Base-by-base conservation (phyloP, 78 protist species). In the Cyanophora paradoxa region DNA sequence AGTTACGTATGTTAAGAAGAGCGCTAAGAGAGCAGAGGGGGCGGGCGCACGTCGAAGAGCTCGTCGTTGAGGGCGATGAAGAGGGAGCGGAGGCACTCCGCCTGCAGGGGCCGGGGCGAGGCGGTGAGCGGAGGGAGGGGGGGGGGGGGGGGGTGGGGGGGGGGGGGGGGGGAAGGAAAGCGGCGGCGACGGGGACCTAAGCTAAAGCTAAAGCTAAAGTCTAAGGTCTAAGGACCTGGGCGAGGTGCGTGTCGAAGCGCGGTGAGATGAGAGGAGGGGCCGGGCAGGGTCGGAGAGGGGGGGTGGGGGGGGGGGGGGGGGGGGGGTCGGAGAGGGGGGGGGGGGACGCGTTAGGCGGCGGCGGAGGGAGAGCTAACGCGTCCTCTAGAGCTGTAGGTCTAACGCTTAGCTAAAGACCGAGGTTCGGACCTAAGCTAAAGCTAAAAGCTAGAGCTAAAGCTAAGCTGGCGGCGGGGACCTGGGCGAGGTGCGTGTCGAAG, bases 41-140 rank as follows among this genome's bases (percentile, higher is more conserved):
- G 52, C n/a, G 10, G 10, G 11, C 96, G 64, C 31, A 91, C 87
- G 37, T 72, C 88, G 68, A 86, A 86, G 52, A 48, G 75, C 41
- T 81, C 90, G 42, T 92, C 92, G 31, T 87, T 88, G 39, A 87
- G 40, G 0, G 88, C 89, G 11, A 87, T 59, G 57, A 89, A 86
- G n/a, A 89, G 72, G 11, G 75, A 77, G n/a, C 83, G 62, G 13
- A 94, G 42, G 41, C 26, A 40, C 59, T 82, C 76, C 48, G 89
- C 92, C 16, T 93, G 82, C 42, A 84, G 91, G 3, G 92, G 83
- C 33, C 90, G 82, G 67, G 85, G 77, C 28, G 37, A 54, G 69
- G 91, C 95, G 71, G 86, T n/a, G n/a, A n/a, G n/a, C n/a, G n/a
- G n/a, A n/a, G n/a, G n/a, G n/a, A n/a, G n/a, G n/a, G n/a, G n/a